Evolutionary conservation across 2,329 filamentous ascomycete genomes (phyloP), one percentile per base, ranked within the genome.

Genomic region (Scorias spongiosa): DNA sequence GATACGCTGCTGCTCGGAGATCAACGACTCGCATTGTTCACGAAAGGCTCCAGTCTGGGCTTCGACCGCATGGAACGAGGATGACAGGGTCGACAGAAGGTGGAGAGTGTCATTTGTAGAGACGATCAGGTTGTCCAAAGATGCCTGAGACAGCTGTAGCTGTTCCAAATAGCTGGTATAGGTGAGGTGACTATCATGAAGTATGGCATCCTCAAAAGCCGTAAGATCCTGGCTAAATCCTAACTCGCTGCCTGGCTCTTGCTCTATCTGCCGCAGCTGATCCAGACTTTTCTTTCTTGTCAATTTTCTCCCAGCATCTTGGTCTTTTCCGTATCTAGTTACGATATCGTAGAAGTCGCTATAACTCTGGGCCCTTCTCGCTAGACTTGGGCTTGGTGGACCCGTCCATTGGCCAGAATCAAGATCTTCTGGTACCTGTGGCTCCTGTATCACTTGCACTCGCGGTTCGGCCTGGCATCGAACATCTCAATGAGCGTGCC

Each of bases 1-100:
- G 36, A 95, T 72, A 18, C 84, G 78, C 54, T 74, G 77, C 64
- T 96, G 87, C 54, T 94, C 88, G 1, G 75, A 70, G 28, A 96
- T 67, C 2, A 98, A 71, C 45, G 85, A 83, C 58, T 95, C 86
- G 63, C 91, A 98, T 63, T 93, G 87, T 40, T 81, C 78, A 59
- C 88, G 84, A 66, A 98, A 96, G 11, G 83, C 81, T n/a, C 82
- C 84, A 0, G 91, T 98, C 65, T 96, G 89, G 9, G 76, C 70
- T 55, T 95, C 87, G 41, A 98, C 89, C 1, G 81, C 71, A 52
- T 81, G 80, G 66, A 98, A 98, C 5, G 88, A 89, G 54, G 81
- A 76, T 11, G 88, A 88, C 12, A 98, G 72, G 1, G 75, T 78
- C 12, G 83, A 80, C 26, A 98, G 72, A 14, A 93, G 70, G 38